These are phyloP conservation scores for Cucurbita argyrosperma DNA, from an alignment of 306 rosid species.

Conservation along the genomic window DNA sequence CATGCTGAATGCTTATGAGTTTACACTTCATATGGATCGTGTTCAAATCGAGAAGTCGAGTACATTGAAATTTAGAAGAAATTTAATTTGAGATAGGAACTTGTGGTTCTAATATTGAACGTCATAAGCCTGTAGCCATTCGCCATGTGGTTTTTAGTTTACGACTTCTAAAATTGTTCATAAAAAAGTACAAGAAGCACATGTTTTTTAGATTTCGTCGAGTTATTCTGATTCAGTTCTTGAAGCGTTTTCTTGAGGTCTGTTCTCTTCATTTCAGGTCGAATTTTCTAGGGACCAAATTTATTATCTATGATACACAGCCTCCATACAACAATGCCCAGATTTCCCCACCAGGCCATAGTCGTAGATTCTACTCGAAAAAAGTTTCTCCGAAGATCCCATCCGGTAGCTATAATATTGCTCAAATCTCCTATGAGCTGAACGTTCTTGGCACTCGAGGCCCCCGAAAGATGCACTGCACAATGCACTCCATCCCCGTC, in stretches of 20 bases:
- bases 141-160: neutral
- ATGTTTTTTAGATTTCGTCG: neutral
- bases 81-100: neutral
- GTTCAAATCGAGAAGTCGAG: neutral
- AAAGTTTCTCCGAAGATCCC: conserved; percentile 92
- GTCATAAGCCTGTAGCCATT: neutral
- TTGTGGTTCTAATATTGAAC: neutral
- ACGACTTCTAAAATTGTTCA: neutral
- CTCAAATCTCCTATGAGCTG: conserved; percentile 77
- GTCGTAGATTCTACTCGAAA: conserved; percentile 79
- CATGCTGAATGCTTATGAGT: neutral
- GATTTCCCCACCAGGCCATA: conserved; percentile 50
- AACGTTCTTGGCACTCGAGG: conserved; percentile 91
- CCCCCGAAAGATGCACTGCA: conserved; percentile 88
- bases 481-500: conserved; percentile 74
- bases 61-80: neutral
- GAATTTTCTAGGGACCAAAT: conserved; percentile 87
- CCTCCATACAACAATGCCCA: conserved; percentile 51
- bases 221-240: neutral
- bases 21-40: neutral
- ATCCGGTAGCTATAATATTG: conserved; percentile 76
- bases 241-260: neutral
- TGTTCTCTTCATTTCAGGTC: conserved; percentile 39
- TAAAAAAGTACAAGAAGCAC: conserved; percentile 7
- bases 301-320: conserved; percentile 73